Percentiles rank a stretch among this genome's conserved stretches.
These are phyloP conservation scores for Jatropha curcas DNA, from an alignment of 345 rosid genomes.

Conservation along the genomic window DNA sequence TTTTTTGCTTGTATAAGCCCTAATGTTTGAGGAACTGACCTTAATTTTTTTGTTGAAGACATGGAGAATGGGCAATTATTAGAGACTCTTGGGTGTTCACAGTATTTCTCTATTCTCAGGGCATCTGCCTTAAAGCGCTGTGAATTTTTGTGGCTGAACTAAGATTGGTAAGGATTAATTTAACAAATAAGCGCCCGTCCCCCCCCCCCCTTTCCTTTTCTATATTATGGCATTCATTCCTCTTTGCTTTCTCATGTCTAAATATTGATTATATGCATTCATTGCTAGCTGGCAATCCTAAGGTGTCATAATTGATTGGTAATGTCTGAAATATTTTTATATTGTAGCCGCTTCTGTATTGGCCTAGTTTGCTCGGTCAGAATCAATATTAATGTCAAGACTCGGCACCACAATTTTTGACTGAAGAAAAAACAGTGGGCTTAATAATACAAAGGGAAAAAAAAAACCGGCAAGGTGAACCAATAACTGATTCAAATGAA, in stretches of 20 bases:
- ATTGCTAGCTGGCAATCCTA: no score
- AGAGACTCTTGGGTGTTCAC: slow-evolving; percentile 90
- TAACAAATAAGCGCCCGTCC: no score
- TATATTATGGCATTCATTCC: neutral
- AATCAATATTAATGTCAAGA: no score
- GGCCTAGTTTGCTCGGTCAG: no score
- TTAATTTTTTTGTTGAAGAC: slow-evolving; percentile 41
- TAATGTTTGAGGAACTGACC: slow-evolving; percentile 10
- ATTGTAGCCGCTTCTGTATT: no score
- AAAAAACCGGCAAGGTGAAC: no score
- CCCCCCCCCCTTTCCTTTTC: neutral
- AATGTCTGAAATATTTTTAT: no score
- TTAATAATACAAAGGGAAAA: no score
- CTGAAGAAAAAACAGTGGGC: no score
- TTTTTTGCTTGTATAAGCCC: neutral
- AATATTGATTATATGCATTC: neutral
- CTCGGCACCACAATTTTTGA: no score
- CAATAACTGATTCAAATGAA: no score
- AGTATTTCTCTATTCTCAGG: slow-evolving; percentile 60
- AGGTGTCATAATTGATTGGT: no score
- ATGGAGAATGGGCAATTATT: slow-evolving; percentile 90
- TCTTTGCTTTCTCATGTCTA: neutral
- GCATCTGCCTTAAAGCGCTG: slow-evolving; percentile 86
- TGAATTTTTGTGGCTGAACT: slow-evolving; percentile 83
- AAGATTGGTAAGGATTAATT: slow-evolving; percentile 71